A percentile compares a stretch with the other conserved stretches of the same genome.
Evolutionary conservation across 768 basidiomycete genomes (phyloP).

Genomic region (Hericium rajendrae): DNA sequence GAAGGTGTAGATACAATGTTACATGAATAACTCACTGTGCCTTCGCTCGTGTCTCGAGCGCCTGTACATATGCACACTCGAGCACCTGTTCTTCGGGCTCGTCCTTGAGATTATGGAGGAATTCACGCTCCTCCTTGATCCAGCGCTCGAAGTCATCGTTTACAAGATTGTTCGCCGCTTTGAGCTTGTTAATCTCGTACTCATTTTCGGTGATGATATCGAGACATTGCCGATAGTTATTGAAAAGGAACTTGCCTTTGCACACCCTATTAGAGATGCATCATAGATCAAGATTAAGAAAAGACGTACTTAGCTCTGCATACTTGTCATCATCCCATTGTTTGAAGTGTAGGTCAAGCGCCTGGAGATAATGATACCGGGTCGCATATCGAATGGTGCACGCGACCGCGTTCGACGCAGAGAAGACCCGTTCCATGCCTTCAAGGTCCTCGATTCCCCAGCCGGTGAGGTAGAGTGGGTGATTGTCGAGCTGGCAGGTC

Average conservation of each 20-base stretch:
- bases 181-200: background rate
- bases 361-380: background rate
- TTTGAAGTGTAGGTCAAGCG: background rate
- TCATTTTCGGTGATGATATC: background rate
- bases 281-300: no score
- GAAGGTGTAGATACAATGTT: no score
- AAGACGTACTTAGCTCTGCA: no score
- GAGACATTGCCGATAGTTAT: slow-evolving; percentile 1
- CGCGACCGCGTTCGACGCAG: background rate
- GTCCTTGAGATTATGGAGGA: background rate
- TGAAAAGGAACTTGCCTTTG: background rate
- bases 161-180: background rate
- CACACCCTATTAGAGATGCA: no score
- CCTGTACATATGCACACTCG: background rate
- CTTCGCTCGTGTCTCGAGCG: background rate
- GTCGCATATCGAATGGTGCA: background rate
- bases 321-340: background rate
- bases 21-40: background rate
- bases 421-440: background rate
- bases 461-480: background rate
- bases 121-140: background rate
- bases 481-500: background rate
- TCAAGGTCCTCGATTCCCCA: background rate
- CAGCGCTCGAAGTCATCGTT: background rate
- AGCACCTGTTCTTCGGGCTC: background rate